Base-by-base conservation (phyloP, 495 filamentous ascomycete genomes). In the Hyaloscypha bicolor region DNA sequence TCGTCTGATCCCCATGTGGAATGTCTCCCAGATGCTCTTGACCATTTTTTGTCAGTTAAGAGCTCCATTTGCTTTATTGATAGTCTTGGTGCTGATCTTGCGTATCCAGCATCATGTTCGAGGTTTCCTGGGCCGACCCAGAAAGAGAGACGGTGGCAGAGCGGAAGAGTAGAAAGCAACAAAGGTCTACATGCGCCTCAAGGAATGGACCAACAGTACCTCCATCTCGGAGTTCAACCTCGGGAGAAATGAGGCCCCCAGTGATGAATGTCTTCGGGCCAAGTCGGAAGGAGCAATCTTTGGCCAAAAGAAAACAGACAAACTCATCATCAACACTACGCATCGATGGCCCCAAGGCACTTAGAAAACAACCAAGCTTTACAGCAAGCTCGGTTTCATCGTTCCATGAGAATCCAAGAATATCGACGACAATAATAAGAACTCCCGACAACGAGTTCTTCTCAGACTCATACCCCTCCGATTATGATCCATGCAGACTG, bases 121-220 rank as follows among this genome's bases (percentile, higher is more conserved):
- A 85, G 61, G 79, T 83, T 53, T 72, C 81, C 60, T 86, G 82
- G 82, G 74, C 77, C 6, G 83, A 85, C 60, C 76, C 78, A 30
- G 72, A 73, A 22, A 60, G 70, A 61, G 83, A 85, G 73, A 75
- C 73, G 3, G 76, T 86, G 57, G 83, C 75, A 4, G 67, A 79
- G 32, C 76, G 80, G 33, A 74, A 66, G 35, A 66, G 14, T 55
- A 62, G 68, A 19, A 70, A 71, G 69, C 25, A 21, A 25, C 57
- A 64, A 51, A 35, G 32, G 39, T n/a, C 19, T 48, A 0, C 56
- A 37, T 48, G 31, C 32, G 68, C 61, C 25, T 21, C 39, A 61
- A 12, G 51, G 33, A 60, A 9, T 66, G 37, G 55, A 8, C 48
- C 55, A 16, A 59, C 62, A 39, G 42, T 48, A 12, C 42, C 16